Evolutionary conservation across 306 rosid species (phyloP).

Genomic region (Lablab purpureus): DNA sequence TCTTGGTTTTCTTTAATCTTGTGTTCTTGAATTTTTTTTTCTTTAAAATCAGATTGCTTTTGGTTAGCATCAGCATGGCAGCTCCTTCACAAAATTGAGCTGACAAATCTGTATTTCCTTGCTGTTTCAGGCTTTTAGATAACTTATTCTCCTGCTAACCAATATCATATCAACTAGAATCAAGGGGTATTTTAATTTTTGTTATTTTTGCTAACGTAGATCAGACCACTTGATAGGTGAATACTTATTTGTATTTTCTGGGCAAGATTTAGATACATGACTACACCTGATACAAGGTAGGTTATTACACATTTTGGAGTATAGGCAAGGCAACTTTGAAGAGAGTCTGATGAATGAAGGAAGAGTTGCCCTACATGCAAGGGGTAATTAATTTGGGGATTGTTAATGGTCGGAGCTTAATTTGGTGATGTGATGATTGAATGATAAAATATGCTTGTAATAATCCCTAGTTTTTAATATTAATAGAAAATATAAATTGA

Average conservation of each 20-base stretch:
- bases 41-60: slow-evolving; percentile 35
- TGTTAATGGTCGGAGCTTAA: slow-evolving; percentile 12
- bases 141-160: slow-evolving; percentile 33
- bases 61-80: slow-evolving; percentile 33
- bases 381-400: slow-evolving; percentile 26
- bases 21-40: too few species aligned
- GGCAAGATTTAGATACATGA: slow-evolving; percentile 33
- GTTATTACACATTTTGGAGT: slow-evolving; percentile 17
- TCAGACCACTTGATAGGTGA: slow-evolving; percentile 29
- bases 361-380: not conserved
- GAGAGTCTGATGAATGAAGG: slow-evolving; percentile 22
- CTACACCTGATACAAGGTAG: slow-evolving; percentile 40
- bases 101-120: slow-evolving; percentile 39
- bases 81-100: slow-evolving; percentile 36
- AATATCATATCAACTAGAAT: slow-evolving; percentile 39
- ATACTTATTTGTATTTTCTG: slow-evolving; percentile 43
- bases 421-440: slow-evolving; percentile 22
- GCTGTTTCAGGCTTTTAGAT: slow-evolving; percentile 44
- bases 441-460: slow-evolving; percentile 26
- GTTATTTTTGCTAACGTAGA: slow-evolving; percentile 44
- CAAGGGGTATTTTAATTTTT: slow-evolving; percentile 25
- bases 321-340: slow-evolving; percentile 27
- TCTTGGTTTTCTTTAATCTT: too few species aligned
- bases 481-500: slow-evolving; percentile 27
- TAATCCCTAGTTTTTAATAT: not conserved